phyloP scores from a whole-genome alignment of 2,329 filamentous ascomycete genomes.

The Hymenoscyphus scutula region DNA sequence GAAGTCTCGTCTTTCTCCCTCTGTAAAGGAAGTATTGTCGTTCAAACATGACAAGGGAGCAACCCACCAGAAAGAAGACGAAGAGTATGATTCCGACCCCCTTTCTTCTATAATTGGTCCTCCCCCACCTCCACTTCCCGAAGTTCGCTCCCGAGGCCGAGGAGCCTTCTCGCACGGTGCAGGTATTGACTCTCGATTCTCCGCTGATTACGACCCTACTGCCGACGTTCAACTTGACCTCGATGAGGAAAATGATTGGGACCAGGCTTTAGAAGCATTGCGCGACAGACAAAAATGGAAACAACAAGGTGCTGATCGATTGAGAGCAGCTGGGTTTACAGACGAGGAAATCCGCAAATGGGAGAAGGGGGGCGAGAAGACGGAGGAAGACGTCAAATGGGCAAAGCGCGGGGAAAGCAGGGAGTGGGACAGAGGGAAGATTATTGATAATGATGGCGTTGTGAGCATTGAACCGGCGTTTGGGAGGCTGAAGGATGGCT shows the following conservation, averaged over 20 bases:
- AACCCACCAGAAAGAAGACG: conserved; percentile 14
- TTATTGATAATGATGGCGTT: conserved; percentile 53
- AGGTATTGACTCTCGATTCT: conserved; percentile 79
- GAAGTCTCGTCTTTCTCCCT: conserved; percentile 18
- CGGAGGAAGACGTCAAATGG: conserved; percentile 70
- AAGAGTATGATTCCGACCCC: conserved; percentile 62
- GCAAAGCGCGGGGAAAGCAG: conserved; percentile 48
- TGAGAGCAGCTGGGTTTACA: conserved; percentile 75
- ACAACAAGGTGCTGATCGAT: conserved; percentile 69
- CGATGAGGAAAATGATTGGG: conserved; percentile 66
- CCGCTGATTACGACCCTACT: conserved; percentile 58
- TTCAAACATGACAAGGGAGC: conserved; percentile 6
- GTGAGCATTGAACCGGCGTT: conserved; percentile 37
- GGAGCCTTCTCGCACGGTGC: conserved; percentile 61
- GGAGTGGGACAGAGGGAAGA: conserved; percentile 67
- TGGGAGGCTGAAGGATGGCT: conserved; percentile 31
- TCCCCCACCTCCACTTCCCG: conserved; percentile 44
- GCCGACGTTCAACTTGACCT: conserved; percentile 55
- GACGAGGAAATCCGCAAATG: conserved; percentile 72
- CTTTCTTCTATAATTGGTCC: conserved; percentile 77
- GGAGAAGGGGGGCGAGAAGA: conserved; percentile 60
- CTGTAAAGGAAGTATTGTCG: conserved; percentile 10
- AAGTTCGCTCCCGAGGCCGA: conserved; percentile 61
- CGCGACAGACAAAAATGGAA: conserved; percentile 79
- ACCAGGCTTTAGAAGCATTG: conserved; percentile 72